Base-by-base conservation (phyloP, 495 filamentous ascomycete genomes). In the Talaromyces borbonicus region DNA sequence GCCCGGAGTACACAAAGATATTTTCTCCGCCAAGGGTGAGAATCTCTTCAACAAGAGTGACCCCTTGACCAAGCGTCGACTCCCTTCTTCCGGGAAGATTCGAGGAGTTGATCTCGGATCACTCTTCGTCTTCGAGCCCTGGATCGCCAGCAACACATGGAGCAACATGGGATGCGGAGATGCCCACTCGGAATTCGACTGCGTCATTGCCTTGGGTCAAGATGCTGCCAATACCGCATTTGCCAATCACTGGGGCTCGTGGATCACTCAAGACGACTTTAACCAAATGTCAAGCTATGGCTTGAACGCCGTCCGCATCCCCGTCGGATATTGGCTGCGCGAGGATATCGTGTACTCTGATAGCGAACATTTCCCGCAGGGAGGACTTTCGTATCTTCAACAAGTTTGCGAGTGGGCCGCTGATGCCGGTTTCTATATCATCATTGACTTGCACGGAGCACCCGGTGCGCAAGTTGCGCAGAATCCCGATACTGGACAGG, bases 381-480 rank as follows among this genome's bases (percentile, higher is more conserved):
- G 79, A 5, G 78, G 68, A 0, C 54, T 80, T 3, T 29, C 53
- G 4, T 79, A 77, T 54, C 61, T 83, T 14, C 63, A 77, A 50
- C 59, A 63, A 12, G 43, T 83, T 0, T 78, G 74, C 37, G 67
- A 65, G 8, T 77, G 72, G 78, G 75, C 74, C 2, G 67, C 62
- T 23, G 66, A 78, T 43, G 60, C 62, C 2, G 75, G 74, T 0
- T 47, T 83, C 32, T 83, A 81, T 54, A 70, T 83, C 46, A 80
- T 84, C 37, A 68, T 83, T 46, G 80, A 80, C 48, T 58, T 81
- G 12, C 78, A 82, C 51, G 79, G 75, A n/a, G 78, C 73, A 1
- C 78, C 80, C 0, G 79, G 74, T 11, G 72, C 74, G 0, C 79
- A 84, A 47, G 56, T 63, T 12, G 46, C 71, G 0, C 37, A 61